Conservation (phyloP, 164 flowering plant species). For the Kalanchoe fedtschenkoi region DNA sequence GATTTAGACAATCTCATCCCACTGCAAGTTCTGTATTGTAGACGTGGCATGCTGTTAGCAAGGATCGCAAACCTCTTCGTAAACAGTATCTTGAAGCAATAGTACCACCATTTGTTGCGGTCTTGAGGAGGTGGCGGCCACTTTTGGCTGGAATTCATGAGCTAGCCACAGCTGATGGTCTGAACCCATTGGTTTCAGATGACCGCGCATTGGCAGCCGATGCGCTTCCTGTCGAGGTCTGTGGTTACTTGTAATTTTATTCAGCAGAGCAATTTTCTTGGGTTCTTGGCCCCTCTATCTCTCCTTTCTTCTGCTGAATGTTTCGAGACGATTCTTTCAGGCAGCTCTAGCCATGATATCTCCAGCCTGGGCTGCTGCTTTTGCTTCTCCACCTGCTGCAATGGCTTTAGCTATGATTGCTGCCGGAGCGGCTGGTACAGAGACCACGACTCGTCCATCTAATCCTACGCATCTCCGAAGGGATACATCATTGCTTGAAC, state of each 20-base stretch:
- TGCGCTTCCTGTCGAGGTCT: conserved; percentile 90
- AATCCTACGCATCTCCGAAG: conserved; percentile 51
- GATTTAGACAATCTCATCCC: conserved; percentile 3
- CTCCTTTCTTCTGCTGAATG: not conserved
- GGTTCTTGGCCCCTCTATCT: not conserved
- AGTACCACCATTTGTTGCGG: conserved; percentile 91
- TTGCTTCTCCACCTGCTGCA: conserved; percentile 99
- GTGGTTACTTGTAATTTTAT: not conserved
- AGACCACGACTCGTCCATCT: conserved; percentile 50
- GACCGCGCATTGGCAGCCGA: conserved; percentile 98
- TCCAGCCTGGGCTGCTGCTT: conserved; percentile 98
- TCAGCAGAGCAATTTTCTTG: not conserved
- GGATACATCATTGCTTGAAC: conserved; percentile 73
- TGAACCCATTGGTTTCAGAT: conserved; percentile 81
- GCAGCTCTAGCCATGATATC: conserved; percentile 96
- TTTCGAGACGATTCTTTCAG: conserved; percentile 26
- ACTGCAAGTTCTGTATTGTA: conserved; percentile 25
- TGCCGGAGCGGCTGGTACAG: conserved; percentile 96
- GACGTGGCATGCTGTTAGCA: conserved; percentile 92
- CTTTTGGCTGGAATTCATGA: conserved; percentile 92
- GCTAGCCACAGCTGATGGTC: conserved; percentile 83
- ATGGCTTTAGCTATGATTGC: conserved; percentile 99
- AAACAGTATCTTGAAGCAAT: conserved; percentile 86
- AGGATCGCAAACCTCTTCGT: conserved; percentile 71
- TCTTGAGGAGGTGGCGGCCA: conserved; percentile 95